These are phyloP conservation scores for Lentinula detonsa DNA, from an alignment of 768 basidiomycete genomes.

Conservation along the genomic window DNA sequence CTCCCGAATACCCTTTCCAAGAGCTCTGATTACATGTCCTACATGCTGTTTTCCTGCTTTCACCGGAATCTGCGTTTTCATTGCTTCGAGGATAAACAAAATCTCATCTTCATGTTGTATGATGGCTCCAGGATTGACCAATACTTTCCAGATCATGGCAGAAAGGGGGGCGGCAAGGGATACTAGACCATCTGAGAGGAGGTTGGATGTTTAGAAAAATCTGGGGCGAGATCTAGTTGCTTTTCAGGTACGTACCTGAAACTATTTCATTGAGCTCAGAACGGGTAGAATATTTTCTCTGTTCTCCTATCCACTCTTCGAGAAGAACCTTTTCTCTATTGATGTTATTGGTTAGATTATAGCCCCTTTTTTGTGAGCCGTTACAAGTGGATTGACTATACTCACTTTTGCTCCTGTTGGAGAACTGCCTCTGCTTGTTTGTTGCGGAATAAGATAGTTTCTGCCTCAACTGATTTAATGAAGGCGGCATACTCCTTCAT, in stretches of 20 bases:
- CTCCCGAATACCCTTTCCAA: slow-evolving; percentile 34
- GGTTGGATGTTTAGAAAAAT: too few species aligned
- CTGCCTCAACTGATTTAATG: slow-evolving; percentile 30
- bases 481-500: slow-evolving; percentile 44
- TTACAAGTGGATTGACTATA: neutral
- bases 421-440: slow-evolving; percentile 29
- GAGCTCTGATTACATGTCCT: slow-evolving; percentile 33
- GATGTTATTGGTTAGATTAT: too few species aligned
- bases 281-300: neutral
- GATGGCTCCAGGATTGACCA: slow-evolving; percentile 32
- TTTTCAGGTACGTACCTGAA: neutral
- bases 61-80: slow-evolving; percentile 59
- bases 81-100: slow-evolving; percentile 51
- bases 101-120: slow-evolving; percentile 35
- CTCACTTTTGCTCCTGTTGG: slow-evolving; percentile 35
- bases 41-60: slow-evolving; percentile 37
- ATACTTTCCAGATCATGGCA: neutral
- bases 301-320: neutral
- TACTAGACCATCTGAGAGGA: neutral
- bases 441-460: slow-evolving; percentile 35
- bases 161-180: neutral
- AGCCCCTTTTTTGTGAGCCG: neutral
- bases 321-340: neutral
- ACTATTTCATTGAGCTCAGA: neutral
- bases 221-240: too few species aligned